Evolutionary conservation across 2,329 filamentous ascomycete genomes (phyloP).

Genomic region (Monosporascus ibericus): DNA sequence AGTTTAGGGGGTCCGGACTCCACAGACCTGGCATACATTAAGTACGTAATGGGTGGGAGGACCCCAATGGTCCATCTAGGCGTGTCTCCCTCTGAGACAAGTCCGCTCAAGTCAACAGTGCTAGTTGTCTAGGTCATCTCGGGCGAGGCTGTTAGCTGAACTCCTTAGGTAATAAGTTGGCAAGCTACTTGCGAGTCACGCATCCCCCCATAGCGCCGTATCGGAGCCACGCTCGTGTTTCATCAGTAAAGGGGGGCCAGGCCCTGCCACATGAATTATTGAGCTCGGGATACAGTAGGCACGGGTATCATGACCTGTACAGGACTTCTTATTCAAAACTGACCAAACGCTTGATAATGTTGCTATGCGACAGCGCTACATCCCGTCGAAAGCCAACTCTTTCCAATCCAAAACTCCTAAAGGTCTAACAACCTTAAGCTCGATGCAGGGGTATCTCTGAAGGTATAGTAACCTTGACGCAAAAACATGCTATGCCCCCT

Average conservation of each 20-base stretch:
- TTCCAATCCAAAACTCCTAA: not conserved
- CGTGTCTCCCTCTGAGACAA: not conserved
- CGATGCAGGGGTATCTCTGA: slow-evolving; percentile 16
- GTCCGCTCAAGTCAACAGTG: not conserved
- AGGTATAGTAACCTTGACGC: not conserved
- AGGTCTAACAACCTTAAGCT: slow-evolving; percentile 17
- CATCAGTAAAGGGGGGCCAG: too few relatives aligned
- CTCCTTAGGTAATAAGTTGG: not conserved
- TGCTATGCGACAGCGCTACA: too few relatives aligned
- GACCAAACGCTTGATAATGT: too few relatives aligned
- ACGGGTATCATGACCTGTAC: too few relatives aligned
- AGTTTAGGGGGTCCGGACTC: not conserved
- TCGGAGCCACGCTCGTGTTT: too few relatives aligned
- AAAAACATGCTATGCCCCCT: not conserved
- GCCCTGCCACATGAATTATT: too few relatives aligned
- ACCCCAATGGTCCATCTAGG: not conserved
- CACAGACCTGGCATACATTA: not conserved
- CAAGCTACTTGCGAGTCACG: too few relatives aligned
- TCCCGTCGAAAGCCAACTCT: not conserved
- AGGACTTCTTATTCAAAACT: too few relatives aligned
- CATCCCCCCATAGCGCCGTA: too few relatives aligned
- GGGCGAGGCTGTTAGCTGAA: not conserved
- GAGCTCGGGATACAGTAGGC: too few relatives aligned
- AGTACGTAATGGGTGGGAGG: not conserved
- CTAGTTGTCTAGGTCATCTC: not conserved